Conservation (phyloP, 768 basidiomycete genomes). For the Sarcodon aspratus region DNA sequence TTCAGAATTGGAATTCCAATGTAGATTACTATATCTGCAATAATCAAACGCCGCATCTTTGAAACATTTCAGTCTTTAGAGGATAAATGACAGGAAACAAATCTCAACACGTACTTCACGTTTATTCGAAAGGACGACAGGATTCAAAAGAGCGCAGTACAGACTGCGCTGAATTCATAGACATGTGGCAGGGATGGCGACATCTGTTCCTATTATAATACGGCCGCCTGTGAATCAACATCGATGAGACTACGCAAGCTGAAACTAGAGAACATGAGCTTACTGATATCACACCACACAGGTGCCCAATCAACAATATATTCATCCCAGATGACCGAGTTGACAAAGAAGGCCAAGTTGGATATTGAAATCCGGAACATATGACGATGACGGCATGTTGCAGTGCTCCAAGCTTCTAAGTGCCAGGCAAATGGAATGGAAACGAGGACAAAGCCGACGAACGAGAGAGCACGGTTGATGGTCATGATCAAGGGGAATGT, state of each 20-base stretch:
- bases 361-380: slow-evolving; percentile 52
- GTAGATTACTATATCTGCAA: too few relatives aligned
- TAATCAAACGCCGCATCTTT: too few relatives aligned
- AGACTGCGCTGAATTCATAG: slow-evolving; percentile 27
- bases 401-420: slow-evolving; percentile 54
- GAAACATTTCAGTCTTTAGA: too few relatives aligned
- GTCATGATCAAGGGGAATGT: too few relatives aligned
- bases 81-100: slow-evolving; percentile 1
- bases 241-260: background rate
- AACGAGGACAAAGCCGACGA: slow-evolving; percentile 27
- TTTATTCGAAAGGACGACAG: slow-evolving; percentile 10
- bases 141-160: slow-evolving; percentile 10
- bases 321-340: slow-evolving; percentile 42
- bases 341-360: slow-evolving; percentile 44
- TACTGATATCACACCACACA: slow-evolving; percentile 61
- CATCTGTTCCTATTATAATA: slow-evolving; percentile 13
- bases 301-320: slow-evolving; percentile 27
- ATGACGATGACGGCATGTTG: slow-evolving; percentile 55
- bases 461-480: too few relatives aligned
- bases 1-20: too few relatives aligned
- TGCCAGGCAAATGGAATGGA: slow-evolving; percentile 46
- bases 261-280: slow-evolving; percentile 5
- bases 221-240: slow-evolving; percentile 15
- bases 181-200: slow-evolving; percentile 21
- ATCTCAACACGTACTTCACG: slow-evolving; percentile 10